These are phyloP conservation scores for Xylariaceae sp. DNA, from an alignment of 2,329 filamentous ascomycete genomes.

Conservation along the genomic window DNA sequence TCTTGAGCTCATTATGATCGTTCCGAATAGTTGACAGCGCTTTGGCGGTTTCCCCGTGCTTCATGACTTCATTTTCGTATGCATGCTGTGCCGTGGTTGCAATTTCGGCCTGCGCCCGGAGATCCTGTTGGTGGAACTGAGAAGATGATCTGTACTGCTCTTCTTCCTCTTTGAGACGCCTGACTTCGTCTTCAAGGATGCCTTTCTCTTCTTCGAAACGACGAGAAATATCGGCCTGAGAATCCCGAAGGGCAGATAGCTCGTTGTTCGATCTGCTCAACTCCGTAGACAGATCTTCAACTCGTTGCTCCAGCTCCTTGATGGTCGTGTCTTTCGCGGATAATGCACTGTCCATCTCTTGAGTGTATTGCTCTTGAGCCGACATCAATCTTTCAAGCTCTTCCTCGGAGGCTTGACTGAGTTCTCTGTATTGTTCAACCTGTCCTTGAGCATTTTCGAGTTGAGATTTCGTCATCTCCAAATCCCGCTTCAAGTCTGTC, in stretches of 20 bases:
- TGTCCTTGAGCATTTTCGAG: conserved; percentile 76
- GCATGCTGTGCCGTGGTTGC: conserved; percentile 89
- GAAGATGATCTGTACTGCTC: conserved; percentile 74
- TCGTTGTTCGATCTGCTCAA: conserved; percentile 77
- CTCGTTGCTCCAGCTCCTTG: conserved; percentile 72
- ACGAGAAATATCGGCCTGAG: conserved; percentile 67
- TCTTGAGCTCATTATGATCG: conserved; percentile 78
- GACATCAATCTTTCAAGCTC: conserved; percentile 73
- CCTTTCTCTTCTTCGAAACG: conserved; percentile 78
- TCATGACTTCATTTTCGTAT: conserved; percentile 90
- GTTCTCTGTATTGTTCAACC: conserved; percentile 80
- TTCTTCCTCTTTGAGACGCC: conserved; percentile 75
- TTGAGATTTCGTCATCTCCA: conserved; percentile 75
- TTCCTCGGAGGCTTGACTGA: conserved; percentile 84
- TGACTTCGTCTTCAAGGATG: conserved; percentile 71
- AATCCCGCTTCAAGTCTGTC: conserved; percentile 78
- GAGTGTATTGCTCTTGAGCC: conserved; percentile 79
- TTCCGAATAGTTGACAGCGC: conserved; percentile 70
- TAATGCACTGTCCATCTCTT: conserved; percentile 73
- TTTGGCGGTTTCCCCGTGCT: conserved; percentile 92
- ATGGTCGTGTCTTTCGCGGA: conserved; percentile 75
- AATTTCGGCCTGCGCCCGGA: conserved; percentile 90
- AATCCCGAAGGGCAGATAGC: conserved; percentile 71
- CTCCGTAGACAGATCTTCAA: conserved; percentile 79
- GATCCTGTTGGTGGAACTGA: conserved; percentile 81